These are phyloP conservation scores for Grigorovia yakushimaensis DNA, from an alignment of 805 yeast genomes.

Conservation along the genomic window DNA sequence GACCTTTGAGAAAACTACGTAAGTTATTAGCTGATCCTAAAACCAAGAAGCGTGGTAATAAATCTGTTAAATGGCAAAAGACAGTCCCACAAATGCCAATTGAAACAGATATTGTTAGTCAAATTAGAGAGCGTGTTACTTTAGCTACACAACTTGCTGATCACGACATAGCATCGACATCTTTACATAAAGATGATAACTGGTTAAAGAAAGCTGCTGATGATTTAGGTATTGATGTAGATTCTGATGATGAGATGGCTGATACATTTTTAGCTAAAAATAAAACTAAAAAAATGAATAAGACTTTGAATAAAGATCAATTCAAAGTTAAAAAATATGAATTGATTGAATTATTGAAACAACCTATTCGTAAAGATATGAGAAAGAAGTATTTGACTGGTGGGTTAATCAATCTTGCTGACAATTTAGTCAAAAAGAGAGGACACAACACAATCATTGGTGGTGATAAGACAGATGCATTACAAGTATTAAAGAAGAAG, in stretches of 20 bases:
- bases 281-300: constrained; percentile 44
- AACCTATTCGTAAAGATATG: constrained; percentile 50
- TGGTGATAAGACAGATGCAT: constrained; percentile 54
- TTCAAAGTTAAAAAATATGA: constrained; percentile 38
- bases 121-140: constrained; percentile 56
- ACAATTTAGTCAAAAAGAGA: constrained; percentile 55
- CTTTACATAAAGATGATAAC: constrained; percentile 55
- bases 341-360: constrained; percentile 41
- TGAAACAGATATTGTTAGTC: constrained; percentile 63
- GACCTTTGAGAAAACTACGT: constrained; percentile 71
- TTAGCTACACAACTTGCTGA: constrained; percentile 73
- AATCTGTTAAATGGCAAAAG: constrained; percentile 35
- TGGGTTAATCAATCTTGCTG: constrained; percentile 71
- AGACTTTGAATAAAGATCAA: constrained; percentile 44
- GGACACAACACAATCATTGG: constrained; percentile 67
- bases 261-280: constrained; percentile 45
- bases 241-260: constrained; percentile 53
- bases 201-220: constrained; percentile 91
- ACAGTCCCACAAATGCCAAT: constrained; percentile 64
- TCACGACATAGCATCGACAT: constrained; percentile 48
- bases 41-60: constrained; percentile 5
- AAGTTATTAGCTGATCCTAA: constrained; percentile 36
- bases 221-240: constrained; percentile 74
- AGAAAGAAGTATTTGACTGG: constrained; percentile 72
- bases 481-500: constrained; percentile 43